Percentiles rank a stretch among this genome's conserved stretches.
These are phyloP conservation scores for Evansstolkia leycettana DNA, from an alignment of 495 filamentous ascomycete genomes.

Conservation along the genomic window DNA sequence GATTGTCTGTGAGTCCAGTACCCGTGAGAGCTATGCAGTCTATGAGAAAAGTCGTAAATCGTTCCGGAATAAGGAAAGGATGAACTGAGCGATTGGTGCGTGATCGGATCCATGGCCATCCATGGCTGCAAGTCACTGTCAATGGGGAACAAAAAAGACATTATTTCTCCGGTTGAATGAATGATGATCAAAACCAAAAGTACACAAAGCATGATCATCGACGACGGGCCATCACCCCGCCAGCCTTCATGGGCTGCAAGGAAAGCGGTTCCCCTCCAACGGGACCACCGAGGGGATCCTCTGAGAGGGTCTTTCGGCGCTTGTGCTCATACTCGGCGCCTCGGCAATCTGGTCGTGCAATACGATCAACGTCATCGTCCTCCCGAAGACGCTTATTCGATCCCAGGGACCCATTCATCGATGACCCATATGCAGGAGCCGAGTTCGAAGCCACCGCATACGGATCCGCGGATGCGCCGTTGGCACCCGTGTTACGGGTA, in stretches of 20 bases:
- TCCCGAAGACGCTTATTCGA: constrained; percentile 73
- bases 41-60: constrained; percentile 8
- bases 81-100: constrained; percentile 1
- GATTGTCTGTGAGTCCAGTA: constrained; percentile 1
- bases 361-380: constrained; percentile 62
- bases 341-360: constrained; percentile 55
- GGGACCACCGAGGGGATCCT: constrained; percentile 37
- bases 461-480: constrained; percentile 52
- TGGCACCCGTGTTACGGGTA: constrained; percentile 53
- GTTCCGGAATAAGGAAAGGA: constrained; percentile 7
- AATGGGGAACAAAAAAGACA: not conserved
- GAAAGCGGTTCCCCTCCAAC: constrained; percentile 23
- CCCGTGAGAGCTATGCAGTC: constrained; percentile 6
- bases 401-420: constrained; percentile 54
- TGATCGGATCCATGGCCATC: too few relatives aligned
- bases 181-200: not conserved
- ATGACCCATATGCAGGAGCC: constrained; percentile 39
- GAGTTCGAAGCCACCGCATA: constrained; percentile 50
- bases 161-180: not conserved
- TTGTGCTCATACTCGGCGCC: constrained; percentile 58
- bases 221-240: constrained; percentile 25
- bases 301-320: constrained; percentile 69
- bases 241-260: constrained; percentile 33
- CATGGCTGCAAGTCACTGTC: too few relatives aligned
- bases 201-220: constrained; percentile 13